Conservation (phyloP, 352 stramenopile species). For the Peronospora farinosa region DNA sequence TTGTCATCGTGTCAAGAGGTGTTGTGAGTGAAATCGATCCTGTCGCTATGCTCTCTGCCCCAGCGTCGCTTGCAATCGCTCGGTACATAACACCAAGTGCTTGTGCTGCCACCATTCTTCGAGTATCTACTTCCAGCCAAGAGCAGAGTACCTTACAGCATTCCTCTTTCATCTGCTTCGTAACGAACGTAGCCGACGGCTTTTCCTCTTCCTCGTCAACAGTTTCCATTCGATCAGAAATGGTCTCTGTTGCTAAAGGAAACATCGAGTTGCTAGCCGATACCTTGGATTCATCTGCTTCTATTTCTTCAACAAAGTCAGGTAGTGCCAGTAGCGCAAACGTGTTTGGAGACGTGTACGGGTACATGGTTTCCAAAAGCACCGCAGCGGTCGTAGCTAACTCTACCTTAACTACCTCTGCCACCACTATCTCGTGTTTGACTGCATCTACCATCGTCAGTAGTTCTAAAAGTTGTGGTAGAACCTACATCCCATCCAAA, state of each 20-base stretch:
- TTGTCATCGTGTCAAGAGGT: slow-evolving; percentile 26
- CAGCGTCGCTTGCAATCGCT: slow-evolving; percentile 17
- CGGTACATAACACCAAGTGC: slow-evolving; percentile 37
- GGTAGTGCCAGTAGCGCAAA: slow-evolving; percentile 52
- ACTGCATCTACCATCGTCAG: slow-evolving; percentile 22
- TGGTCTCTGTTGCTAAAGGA: slow-evolving; percentile 10
- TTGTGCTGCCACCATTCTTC: slow-evolving; percentile 32
- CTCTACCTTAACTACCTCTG: slow-evolving; percentile 46
- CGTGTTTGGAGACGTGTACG: slow-evolving; percentile 30
- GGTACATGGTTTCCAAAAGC: slow-evolving; percentile 48
- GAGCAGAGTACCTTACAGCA: slow-evolving; percentile 36
- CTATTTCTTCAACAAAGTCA: slow-evolving; percentile 50
- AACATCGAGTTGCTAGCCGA: slow-evolving; percentile 11
- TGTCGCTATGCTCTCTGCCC: slow-evolving; percentile 15
- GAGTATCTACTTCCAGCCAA: slow-evolving; percentile 29
- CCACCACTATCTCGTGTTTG: slow-evolving; percentile 17
- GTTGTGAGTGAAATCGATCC: slow-evolving; percentile 18
- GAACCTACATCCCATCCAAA: slow-evolving; percentile 19
- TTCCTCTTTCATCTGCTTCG: slow-evolving; percentile 29
- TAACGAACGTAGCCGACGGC: slow-evolving; percentile 10
- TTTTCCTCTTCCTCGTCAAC: slow-evolving; percentile 34
- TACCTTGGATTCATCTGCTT: slow-evolving; percentile 30
- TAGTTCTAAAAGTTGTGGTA: slow-evolving; percentile 42
- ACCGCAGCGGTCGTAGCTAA: slow-evolving; percentile 47
- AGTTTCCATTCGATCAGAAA: slow-evolving; percentile 20